Percentiles rank a stretch among this genome's conserved stretches.
phyloP scores from a whole-genome alignment of 768 basidiomycete genomes.

The Ramaria rubella region DNA sequence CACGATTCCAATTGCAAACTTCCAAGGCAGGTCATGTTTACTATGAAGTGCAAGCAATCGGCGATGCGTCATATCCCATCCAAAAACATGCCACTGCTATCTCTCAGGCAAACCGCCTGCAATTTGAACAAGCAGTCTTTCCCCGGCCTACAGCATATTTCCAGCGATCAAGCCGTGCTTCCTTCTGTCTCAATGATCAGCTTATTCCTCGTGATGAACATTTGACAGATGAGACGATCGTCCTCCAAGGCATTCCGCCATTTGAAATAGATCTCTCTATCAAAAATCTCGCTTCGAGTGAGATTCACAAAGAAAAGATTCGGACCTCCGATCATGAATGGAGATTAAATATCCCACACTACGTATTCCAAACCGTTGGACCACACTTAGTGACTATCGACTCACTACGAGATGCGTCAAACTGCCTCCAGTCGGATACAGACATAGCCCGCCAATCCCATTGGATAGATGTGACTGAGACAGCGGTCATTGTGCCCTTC shows the following conservation, averaged over 20 bases:
- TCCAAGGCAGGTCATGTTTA: conserved; percentile 72
- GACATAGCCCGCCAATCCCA: conserved; percentile 56
- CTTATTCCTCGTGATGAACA: conserved; percentile 48
- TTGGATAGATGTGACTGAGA: conserved; percentile 94
- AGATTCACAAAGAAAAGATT: conserved; percentile 52
- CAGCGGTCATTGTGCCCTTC: conserved; percentile 84
- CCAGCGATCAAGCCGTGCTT: conserved; percentile 54
- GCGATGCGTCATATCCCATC: conserved; percentile 79
- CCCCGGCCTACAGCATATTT: conserved; percentile 78
- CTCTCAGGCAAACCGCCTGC: conserved; percentile 58
- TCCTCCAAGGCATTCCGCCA: conserved; percentile 79
- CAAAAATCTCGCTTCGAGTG: conserved; percentile 68
- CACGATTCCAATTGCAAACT: conserved; percentile 77
- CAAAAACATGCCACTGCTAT: conserved; percentile 47
- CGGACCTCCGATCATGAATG: conserved; percentile 46
- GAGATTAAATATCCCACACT: conserved; percentile 65
- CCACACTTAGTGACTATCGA: conserved; percentile 76
- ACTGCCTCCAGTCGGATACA: conserved; percentile 68
- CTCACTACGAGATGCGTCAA: conserved; percentile 70
- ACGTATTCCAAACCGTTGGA: conserved; percentile 72
- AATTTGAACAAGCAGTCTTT: conserved; percentile 83
- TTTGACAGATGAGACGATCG: conserved; percentile 53
- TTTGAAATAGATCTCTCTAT: conserved; percentile 73
- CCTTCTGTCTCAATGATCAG: conserved; percentile 69
- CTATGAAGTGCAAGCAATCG: conserved; percentile 87